Conservation (phyloP, 257 asterid species). For the Forsythia viridissima region DNA sequence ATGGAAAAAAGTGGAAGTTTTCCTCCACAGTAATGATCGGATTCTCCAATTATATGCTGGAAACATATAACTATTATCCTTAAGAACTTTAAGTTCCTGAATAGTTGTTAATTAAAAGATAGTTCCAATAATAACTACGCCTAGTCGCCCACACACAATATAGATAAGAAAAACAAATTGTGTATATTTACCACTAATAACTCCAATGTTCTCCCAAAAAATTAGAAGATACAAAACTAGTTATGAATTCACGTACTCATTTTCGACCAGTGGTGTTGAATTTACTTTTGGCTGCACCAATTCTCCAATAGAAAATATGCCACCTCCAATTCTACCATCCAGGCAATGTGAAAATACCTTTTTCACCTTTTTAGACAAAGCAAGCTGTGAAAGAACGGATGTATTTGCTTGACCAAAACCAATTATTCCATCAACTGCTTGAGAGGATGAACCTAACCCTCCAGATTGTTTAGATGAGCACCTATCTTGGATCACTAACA, state of each 20-base stretch:
- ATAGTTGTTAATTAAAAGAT: neutral
- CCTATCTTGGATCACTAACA: slow-evolving; percentile 50
- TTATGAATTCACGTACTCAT: slow-evolving; percentile 58
- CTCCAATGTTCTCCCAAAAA: neutral
- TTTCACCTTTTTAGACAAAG: slow-evolving; percentile 69
- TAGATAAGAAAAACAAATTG: neutral
- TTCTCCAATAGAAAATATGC: slow-evolving; percentile 94
- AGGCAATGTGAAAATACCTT: slow-evolving; percentile 90
- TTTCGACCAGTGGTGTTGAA: slow-evolving; percentile 70
- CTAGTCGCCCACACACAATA: neutral
- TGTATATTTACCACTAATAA: neutral
- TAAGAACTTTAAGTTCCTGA: neutral
- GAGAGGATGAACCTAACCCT: slow-evolving; percentile 77
- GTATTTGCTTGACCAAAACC: slow-evolving; percentile 98
- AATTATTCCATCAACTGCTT: slow-evolving; percentile 92
- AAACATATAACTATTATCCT: neutral
- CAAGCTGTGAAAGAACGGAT: slow-evolving; percentile 93
- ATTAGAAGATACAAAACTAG: slow-evolving; percentile 9
- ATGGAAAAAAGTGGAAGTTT: neutral
- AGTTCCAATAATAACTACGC: neutral
- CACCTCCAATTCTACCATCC: slow-evolving; percentile 86
- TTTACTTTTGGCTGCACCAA: slow-evolving; percentile 80
- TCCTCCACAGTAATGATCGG: neutral
- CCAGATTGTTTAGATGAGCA: slow-evolving; percentile 92
- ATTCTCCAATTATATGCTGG: neutral